These are phyloP conservation scores for Rhodotorula sp. DNA, from an alignment of 1,284 basidiomycete species.

Conservation along the genomic window DNA sequence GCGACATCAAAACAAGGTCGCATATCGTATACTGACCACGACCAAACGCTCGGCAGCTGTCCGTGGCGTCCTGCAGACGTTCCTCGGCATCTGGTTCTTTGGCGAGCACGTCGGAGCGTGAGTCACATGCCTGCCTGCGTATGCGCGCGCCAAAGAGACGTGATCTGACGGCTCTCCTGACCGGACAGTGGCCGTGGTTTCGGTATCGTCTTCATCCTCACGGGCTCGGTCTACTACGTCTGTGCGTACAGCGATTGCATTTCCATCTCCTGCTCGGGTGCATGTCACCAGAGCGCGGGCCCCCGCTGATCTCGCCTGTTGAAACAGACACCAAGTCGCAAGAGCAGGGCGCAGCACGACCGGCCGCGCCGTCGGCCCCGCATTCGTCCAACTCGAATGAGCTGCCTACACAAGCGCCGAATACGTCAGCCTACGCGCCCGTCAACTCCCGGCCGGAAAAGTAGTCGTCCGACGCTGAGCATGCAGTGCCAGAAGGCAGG, in stretches of 20 bases:
- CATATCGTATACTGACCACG: neutral
- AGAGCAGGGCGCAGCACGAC: conserved; percentile 28
- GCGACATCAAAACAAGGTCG: conserved; percentile 46
- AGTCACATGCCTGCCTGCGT: conserved; percentile 46
- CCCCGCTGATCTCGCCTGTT: neutral
- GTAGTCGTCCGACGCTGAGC: too few relatives aligned
- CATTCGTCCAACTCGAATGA: neutral
- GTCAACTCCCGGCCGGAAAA: neutral
- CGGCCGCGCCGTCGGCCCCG: neutral
- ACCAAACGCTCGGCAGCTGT: conserved; percentile 55
- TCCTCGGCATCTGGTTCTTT: conserved; percentile 73
- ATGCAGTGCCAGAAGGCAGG: too few relatives aligned
- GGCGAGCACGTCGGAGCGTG: conserved; percentile 69
- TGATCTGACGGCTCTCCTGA: neutral
- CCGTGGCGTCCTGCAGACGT: conserved; percentile 71
- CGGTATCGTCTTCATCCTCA: conserved; percentile 73
- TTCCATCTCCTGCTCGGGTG: fast-evolving
- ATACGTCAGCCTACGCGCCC: neutral
- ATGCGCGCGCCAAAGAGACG: neutral
- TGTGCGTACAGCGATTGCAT: conserved; percentile 50
- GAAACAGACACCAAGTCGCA: conserved; percentile 41
- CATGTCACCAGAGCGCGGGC: neutral
- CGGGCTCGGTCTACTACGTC: conserved; percentile 77
- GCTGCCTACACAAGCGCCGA: neutral
- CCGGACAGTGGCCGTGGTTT: conserved; percentile 67